These are phyloP conservation scores for Daldinia vernicosa DNA, from an alignment of 495 filamentous ascomycete genomes.

Conservation along the genomic window DNA sequence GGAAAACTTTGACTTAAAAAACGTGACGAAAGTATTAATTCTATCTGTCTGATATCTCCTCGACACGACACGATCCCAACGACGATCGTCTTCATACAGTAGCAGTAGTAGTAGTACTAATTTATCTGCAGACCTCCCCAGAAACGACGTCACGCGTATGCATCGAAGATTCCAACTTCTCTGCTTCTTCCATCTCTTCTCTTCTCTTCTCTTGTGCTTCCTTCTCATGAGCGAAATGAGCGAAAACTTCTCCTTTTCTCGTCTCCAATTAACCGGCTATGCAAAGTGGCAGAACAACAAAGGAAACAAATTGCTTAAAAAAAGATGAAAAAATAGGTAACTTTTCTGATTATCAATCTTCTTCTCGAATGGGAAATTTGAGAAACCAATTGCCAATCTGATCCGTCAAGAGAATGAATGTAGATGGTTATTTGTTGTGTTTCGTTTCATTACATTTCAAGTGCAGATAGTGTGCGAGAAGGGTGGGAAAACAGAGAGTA, in stretches of 20 bases:
- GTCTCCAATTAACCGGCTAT: slow-evolving; percentile 35
- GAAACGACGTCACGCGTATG: slow-evolving; percentile 30
- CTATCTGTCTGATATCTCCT: slow-evolving; percentile 20
- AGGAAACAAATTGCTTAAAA: slow-evolving; percentile 8
- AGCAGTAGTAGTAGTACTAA: background rate
- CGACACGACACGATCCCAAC: slow-evolving; percentile 6
- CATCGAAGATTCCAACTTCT: background rate
- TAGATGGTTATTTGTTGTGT: background rate
- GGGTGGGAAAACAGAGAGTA: slow-evolving; percentile 18
- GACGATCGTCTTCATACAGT: slow-evolving; percentile 10
- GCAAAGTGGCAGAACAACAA: slow-evolving; percentile 22
- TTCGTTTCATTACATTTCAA: slow-evolving; percentile 40
- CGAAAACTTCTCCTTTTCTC: slow-evolving; percentile 4
- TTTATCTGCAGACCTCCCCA: slow-evolving; percentile 22
- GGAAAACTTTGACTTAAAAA: background rate
- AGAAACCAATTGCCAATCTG: slow-evolving; percentile 30
- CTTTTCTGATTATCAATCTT: slow-evolving; percentile 31
- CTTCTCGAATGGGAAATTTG: slow-evolving; percentile 10
- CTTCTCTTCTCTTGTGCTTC: background rate
- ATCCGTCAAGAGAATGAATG: slow-evolving; percentile 17
- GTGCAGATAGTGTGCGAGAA: slow-evolving; percentile 13
- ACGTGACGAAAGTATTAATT: slow-evolving; percentile 31
- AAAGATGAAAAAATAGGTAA: background rate
- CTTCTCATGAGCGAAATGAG: slow-evolving; percentile 25
- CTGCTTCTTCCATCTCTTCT: background rate